Conservation (phyloP, 768 basidiomycete species). For the Lactarius deliciosus region DNA sequence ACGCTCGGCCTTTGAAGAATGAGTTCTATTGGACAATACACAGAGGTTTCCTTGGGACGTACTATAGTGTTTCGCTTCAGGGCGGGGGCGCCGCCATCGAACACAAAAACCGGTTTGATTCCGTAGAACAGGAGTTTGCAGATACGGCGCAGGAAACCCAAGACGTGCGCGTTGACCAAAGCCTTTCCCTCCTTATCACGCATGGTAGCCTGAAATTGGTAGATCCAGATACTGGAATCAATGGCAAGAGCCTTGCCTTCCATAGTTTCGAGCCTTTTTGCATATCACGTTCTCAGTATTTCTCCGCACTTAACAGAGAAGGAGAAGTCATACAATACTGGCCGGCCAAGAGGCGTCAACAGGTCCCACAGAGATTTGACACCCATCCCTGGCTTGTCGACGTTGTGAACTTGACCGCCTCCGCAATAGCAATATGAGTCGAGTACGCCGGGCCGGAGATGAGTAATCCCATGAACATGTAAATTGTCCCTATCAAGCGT, state of each 20-base stretch:
- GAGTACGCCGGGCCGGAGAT: neutral
- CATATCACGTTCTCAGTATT: constrained; percentile 1
- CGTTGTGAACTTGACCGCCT: neutral
- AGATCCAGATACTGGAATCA: constrained; percentile 99
- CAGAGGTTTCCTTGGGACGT: constrained; percentile 33
- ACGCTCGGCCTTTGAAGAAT: constrained; percentile 63
- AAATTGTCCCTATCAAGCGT: neutral
- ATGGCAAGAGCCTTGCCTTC: constrained; percentile 97
- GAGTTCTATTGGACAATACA: neutral
- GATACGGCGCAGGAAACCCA: constrained; percentile 88
- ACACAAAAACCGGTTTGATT: constrained; percentile 98
- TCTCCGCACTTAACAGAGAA: neutral
- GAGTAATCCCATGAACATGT: neutral
- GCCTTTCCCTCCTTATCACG: constrained; percentile 93
- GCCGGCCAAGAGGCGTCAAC: constrained; percentile 88
- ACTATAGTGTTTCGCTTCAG: constrained; percentile 90
- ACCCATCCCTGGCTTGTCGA: constrained; percentile 61
- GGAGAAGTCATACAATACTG: constrained; percentile 63
- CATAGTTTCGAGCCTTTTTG: constrained; percentile 74
- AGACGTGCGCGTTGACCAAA: constrained; percentile 88
- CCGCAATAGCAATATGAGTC: neutral
- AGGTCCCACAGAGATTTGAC: constrained; percentile 96
- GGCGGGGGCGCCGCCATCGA: constrained; percentile 93
- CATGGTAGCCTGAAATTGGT: constrained; percentile 99
- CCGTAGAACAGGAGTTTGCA: constrained; percentile 95